These are phyloP conservation scores for Leishmania martiniquensis DNA, from an alignment of 208 protist genomes.

Conservation along the genomic window DNA sequence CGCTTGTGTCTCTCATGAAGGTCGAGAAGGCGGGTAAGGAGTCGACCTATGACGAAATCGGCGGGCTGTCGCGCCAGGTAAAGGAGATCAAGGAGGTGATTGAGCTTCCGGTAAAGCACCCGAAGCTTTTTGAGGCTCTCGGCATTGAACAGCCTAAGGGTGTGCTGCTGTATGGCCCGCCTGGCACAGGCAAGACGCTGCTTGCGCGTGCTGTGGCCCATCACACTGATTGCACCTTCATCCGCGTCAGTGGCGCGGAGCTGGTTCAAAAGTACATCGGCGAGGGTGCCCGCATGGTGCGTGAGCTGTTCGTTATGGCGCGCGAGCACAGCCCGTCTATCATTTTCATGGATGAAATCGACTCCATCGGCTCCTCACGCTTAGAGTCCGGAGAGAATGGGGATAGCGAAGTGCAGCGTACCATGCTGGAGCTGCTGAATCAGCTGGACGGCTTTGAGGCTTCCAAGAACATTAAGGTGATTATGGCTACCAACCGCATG, in stretches of 20 bases:
- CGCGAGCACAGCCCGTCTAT: slow-evolving; percentile 99
- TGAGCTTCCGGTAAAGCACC: slow-evolving; percentile 94
- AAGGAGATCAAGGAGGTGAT: slow-evolving; percentile 94
- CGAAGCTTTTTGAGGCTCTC: slow-evolving; percentile 99
- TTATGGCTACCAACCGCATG: slow-evolving; percentile 99
- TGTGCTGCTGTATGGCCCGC: slow-evolving; percentile 98
- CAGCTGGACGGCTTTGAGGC: slow-evolving; percentile 99
- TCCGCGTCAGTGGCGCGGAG: slow-evolving; percentile 99
- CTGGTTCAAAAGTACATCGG: slow-evolving; percentile 99
- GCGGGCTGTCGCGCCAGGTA: slow-evolving; percentile 99
- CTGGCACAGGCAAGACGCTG: slow-evolving; percentile 98
- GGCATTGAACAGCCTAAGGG: slow-evolving; percentile 99
- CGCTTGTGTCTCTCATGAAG: slow-evolving; percentile 99
- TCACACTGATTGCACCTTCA: slow-evolving; percentile 99
- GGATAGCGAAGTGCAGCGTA: slow-evolving; percentile 99
- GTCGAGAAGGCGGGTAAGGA: slow-evolving; percentile 99
- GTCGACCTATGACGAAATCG: slow-evolving; percentile 99
- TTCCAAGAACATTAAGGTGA: slow-evolving; percentile 99
- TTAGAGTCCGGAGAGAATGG: slow-evolving; percentile 89
- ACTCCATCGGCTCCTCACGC: slow-evolving; percentile 98
- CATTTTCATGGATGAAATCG: slow-evolving; percentile 99
- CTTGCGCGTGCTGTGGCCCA: slow-evolving; percentile 99
- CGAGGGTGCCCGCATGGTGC: slow-evolving; percentile 99
- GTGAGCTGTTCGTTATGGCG: slow-evolving; percentile 99
- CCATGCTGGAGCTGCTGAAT: slow-evolving; percentile 99